Base-by-base conservation (phyloP, 495 filamentous ascomycete genomes). In the Cercophora samala region DNA sequence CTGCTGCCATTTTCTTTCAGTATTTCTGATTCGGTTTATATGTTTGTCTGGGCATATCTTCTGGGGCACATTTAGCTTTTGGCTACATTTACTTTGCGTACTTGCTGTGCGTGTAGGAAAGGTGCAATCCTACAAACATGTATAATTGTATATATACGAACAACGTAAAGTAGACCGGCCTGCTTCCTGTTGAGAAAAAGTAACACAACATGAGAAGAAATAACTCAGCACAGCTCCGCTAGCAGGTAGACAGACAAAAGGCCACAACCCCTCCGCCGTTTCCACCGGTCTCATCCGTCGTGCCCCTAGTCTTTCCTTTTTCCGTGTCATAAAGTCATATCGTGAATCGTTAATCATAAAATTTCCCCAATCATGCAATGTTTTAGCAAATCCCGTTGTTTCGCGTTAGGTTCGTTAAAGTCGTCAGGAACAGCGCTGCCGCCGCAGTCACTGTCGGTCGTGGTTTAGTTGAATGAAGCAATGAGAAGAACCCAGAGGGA, bases 271-370 rank as follows among this genome's bases (percentile, higher is more conserved):
- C 6, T 21, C 29, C 17, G 19, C 60, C 37, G 13, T 64, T 51
- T 66, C 32, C 25, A 22, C 60, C 19, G 17, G 60, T 22, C 19
- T 17, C 8, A n/a, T 63, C 21, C 8, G 37, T 46, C 15, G 37
- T 17, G 15, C 37, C 6, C n/a, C 37, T 3, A 46, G 60, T 37
- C 37, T 24, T 32, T 25, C 46, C 46, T n/a, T 53, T 8, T 53
- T 29, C 24, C 46, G 24, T 46, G 26, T 53, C n/a, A 60, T 69
- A 25, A 51, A 15, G n/a, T 64, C 64, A 42, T 69, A 55, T 70
- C 68, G 62, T 70, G 32, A 70, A 25, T 68, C 69, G 56, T 70
- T 15, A 67, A 25, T 65, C 62, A n/a, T 68, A 32, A 32, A 32
- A 3, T 46, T 46, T 46, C 15, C 9, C 15, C 37, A 46, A 13